Base-by-base conservation (phyloP, 139 green algal genomes). In the Tetradesmus lagerheimii region DNA sequence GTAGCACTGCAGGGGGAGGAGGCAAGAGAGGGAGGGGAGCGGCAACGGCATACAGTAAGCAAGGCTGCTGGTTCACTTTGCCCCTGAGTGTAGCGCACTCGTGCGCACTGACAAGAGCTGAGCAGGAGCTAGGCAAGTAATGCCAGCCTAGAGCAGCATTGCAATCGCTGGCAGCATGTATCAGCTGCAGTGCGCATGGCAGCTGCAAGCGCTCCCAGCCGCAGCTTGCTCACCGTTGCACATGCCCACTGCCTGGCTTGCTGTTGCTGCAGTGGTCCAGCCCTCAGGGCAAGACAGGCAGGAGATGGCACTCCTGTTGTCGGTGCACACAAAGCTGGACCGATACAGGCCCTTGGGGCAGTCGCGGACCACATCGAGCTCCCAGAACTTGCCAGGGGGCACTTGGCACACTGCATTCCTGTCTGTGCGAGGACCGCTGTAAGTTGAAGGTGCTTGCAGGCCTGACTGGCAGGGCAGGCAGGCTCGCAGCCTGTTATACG, bases 381-480 rank as follows among this genome's bases (percentile, higher is more conserved):
- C 77, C 77, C 77, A n/a, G n/a, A 84, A 67, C 8, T 34, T 62
- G 78, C 78, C 78, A 23, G 78, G 78, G 23, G 78, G 78, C 25
- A 84, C 78, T 37, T 84, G 78, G 78, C 78, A 84, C 25, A 84
- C 78, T 1, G 37, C 37, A 16, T 12, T 57, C 39, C 38, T 62
- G 38, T 84, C 78, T 29, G 12, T 62, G 27, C 41, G 20, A 3
- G 41, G 78, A 5, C 78, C 78, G 8, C 27, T 62, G 12, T 27
- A 64, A 25, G 23, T 84, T 15, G 37, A 15, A 37, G 78, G 78
- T 16, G 38, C 39, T 2, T 35, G 14, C 14, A 84, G 78, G 39
- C 78, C 78, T 35, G 78, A 67, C 78, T 84, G 78, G 41, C 78
- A 84, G 35, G 25, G 39, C 78, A 84, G 78, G 78, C 78, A 84